These are phyloP conservation scores for Tolypocladium guangdongense DNA, from an alignment of 2,329 filamentous ascomycete genomes.

Conservation along the genomic window DNA sequence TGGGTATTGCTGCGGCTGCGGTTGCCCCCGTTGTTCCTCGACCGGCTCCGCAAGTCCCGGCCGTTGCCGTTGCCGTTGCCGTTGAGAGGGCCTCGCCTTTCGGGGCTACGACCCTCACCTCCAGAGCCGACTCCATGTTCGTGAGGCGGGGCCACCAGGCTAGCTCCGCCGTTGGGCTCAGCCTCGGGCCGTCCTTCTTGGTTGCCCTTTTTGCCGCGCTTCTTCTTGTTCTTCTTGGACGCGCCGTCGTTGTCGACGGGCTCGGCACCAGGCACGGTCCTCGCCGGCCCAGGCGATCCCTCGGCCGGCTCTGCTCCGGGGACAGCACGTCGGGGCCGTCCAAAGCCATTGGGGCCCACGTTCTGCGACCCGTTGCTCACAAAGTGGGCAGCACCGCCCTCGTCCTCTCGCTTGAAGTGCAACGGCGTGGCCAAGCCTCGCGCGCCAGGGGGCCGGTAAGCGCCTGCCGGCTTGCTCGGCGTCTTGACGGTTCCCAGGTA, in stretches of 20 bases:
- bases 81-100: constrained; percentile 42
- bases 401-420: constrained; percentile 94
- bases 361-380: constrained; percentile 66
- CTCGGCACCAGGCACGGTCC: constrained; percentile 54
- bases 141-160: constrained; percentile 35
- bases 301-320: constrained; percentile 74
- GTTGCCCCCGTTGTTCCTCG: constrained; percentile 31
- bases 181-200: constrained; percentile 53
- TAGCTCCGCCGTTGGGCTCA: constrained; percentile 34
- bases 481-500: constrained; percentile 85
- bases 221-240: constrained; percentile 94
- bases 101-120: constrained; percentile 51
- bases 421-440: constrained; percentile 80
- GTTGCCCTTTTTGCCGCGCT: constrained; percentile 82
- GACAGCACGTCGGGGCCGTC: constrained; percentile 60
- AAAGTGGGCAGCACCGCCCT: constrained; percentile 81
- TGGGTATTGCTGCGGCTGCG: constrained; percentile 44
- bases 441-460: constrained; percentile 89
- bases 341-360: constrained; percentile 71
- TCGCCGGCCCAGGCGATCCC: constrained; percentile 53
- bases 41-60: constrained; percentile 1
- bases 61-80: constrained; percentile 7
- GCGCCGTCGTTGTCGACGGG: constrained; percentile 59
- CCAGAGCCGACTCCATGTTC: constrained; percentile 26
- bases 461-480: constrained; percentile 91